A percentile compares a stretch with the other conserved stretches of the same genome.
These are phyloP conservation scores for Pugionium cornutum DNA, from an alignment of 345 rosid genomes.

Conservation along the genomic window DNA sequence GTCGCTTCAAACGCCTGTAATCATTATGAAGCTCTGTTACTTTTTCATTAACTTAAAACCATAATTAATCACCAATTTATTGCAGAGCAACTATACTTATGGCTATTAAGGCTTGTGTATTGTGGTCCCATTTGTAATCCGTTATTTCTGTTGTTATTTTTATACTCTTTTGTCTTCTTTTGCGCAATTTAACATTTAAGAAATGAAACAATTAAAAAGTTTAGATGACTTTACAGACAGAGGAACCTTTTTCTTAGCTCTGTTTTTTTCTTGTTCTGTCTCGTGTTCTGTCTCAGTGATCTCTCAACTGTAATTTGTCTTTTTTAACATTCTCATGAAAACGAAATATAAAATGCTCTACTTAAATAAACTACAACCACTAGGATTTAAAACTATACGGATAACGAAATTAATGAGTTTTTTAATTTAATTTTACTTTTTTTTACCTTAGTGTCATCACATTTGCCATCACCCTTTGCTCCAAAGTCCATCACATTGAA, in stretches of 20 bases:
- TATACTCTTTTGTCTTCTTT: conserved; percentile 36
- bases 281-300: conserved; percentile 30
- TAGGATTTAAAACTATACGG: conserved; percentile 26
- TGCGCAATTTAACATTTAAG: conserved; percentile 5
- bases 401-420: conserved; percentile 8
- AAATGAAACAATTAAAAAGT: neutral
- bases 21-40: neutral
- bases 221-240: conserved; percentile 25
- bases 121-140: conserved; percentile 34
- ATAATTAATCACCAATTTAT: conserved; percentile 1
- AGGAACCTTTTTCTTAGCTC: conserved; percentile 24
- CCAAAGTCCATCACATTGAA: conserved; percentile 77
- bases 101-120: conserved; percentile 13
- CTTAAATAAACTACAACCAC: conserved; percentile 21
- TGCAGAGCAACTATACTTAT: neutral
- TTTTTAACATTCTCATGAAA: conserved; percentile 23
- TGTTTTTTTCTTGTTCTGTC: conserved; percentile 18
- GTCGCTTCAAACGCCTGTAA: conserved; percentile 88
- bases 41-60: conserved; percentile 7
- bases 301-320: conserved; percentile 23
- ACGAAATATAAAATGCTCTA: conserved; percentile 26
- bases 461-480: conserved; percentile 86
- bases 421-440: neutral
- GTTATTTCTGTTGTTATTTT: conserved; percentile 41
- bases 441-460: conserved; percentile 85